phyloP scores from a whole-genome alignment of 371 early-diverging fungal genomes.

The Lichtheimia ramosa region DNA sequence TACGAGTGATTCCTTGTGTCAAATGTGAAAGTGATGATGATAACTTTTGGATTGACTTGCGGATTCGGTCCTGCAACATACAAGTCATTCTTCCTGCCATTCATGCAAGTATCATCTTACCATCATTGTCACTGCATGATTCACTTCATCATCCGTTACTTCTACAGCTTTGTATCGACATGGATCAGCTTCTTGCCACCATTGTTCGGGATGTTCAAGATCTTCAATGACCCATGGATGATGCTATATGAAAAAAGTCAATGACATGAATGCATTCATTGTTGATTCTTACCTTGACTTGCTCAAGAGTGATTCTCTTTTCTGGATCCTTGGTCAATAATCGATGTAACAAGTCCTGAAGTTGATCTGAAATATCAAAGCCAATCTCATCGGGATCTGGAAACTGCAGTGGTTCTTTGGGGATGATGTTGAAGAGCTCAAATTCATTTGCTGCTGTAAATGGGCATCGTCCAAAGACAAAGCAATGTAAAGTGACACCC shows the following conservation, averaged over 20 bases:
- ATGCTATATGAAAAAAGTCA: constrained; percentile 25
- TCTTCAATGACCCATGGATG: constrained; percentile 90
- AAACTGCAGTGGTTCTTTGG: constrained; percentile 56
- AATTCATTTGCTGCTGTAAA: constrained; percentile 96
- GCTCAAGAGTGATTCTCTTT: constrained; percentile 79
- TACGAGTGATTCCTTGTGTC: constrained; percentile 21
- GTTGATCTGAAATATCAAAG: constrained; percentile 22
- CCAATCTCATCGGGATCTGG: constrained; percentile 27
- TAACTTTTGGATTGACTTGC: constrained; percentile 24
- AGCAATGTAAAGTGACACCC: constrained; percentile 97
- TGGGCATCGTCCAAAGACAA: constrained; percentile 95
- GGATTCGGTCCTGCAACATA: constrained; percentile 16
- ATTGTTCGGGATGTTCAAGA: constrained; percentile 54
- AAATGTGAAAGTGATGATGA: constrained; percentile 21
- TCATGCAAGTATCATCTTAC: constrained; percentile 8
- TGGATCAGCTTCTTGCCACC: constrained; percentile 44
- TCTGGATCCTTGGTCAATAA: constrained; percentile 87
- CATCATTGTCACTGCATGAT: constrained; percentile 34
- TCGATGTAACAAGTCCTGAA: constrained; percentile 67
- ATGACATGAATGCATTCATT: too few relatives aligned
- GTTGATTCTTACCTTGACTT: constrained; percentile 68
- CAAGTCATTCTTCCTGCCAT: too few relatives aligned
- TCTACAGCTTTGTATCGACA: constrained; percentile 24
- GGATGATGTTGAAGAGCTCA: constrained; percentile 91
- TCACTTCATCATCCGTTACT: constrained; percentile 25